phyloP scores from a whole-genome alignment of 2,329 filamentous ascomycete genomes.

The Microcyclospora pomicola region DNA sequence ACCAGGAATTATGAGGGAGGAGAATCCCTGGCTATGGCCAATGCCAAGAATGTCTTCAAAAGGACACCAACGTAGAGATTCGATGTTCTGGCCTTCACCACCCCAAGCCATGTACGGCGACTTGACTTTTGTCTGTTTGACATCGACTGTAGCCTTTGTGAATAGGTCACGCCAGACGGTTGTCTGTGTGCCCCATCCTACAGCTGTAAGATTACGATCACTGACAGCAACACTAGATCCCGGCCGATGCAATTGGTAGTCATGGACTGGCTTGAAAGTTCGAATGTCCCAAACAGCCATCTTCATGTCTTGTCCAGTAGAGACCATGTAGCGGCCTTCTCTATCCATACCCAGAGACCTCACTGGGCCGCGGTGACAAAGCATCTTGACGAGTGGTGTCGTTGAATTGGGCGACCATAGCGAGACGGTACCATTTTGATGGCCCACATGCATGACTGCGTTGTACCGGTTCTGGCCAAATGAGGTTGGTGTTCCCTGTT shows the following conservation, averaged over 20 bases:
- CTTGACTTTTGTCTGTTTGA: constrained; percentile 58
- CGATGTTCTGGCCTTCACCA: constrained; percentile 66
- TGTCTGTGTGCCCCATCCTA: constrained; percentile 80
- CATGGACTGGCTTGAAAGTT: constrained; percentile 85
- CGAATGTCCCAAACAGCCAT: constrained; percentile 96
- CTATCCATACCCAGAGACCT: constrained; percentile 73
- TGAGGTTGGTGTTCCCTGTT: constrained; percentile 68
- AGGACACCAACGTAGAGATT: constrained; percentile 80
- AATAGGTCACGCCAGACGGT: constrained; percentile 89
- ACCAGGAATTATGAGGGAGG: constrained; percentile 78
- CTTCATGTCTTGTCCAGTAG: constrained; percentile 73
- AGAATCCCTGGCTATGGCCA: constrained; percentile 73
- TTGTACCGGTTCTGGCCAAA: constrained; percentile 85
- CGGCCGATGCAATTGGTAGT: constrained; percentile 70
- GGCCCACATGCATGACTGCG: constrained; percentile 79
- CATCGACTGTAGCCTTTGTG: constrained; percentile 43
- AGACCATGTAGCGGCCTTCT: constrained; percentile 90
- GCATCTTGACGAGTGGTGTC: constrained; percentile 76
- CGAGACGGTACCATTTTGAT: constrained; percentile 88
- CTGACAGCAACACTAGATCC: constrained; percentile 77
- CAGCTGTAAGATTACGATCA: constrained; percentile 73
- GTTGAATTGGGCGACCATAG: constrained; percentile 89
- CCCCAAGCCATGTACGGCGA: constrained; percentile 91
- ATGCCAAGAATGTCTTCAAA: constrained; percentile 88
- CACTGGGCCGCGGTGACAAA: constrained; percentile 81